Conservation (phyloP, 2,329 filamentous ascomycete genomes). For the Corniculantispora saksenae region DNA sequence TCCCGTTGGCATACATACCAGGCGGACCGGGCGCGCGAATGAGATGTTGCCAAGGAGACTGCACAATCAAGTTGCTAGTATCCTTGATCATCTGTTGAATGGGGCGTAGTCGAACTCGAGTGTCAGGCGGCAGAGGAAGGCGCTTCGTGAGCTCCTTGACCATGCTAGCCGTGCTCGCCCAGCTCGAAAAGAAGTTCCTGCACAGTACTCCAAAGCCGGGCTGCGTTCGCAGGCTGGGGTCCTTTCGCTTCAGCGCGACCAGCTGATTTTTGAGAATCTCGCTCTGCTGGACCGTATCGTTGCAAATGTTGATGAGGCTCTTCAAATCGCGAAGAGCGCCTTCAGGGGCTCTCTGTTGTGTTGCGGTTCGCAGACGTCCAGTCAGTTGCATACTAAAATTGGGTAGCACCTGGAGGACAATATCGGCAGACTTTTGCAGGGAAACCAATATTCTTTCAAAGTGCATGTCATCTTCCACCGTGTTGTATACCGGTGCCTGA, state of each 20-base stretch:
- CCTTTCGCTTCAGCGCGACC: slow-evolving; percentile 79
- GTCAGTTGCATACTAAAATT: slow-evolving; percentile 67
- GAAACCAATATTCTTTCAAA: slow-evolving; percentile 84
- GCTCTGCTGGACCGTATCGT: slow-evolving; percentile 69
- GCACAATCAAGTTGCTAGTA: slow-evolving; percentile 69
- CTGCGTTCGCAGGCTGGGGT: slow-evolving; percentile 71
- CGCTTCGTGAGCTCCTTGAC: slow-evolving; percentile 58
- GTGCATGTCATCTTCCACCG: slow-evolving; percentile 69
- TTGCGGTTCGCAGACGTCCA: slow-evolving; percentile 63
- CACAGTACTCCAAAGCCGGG: slow-evolving; percentile 68
- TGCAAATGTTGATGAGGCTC: slow-evolving; percentile 70
- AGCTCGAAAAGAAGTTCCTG: slow-evolving; percentile 71
- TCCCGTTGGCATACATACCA: slow-evolving; percentile 25
- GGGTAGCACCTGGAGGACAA: slow-evolving; percentile 72
- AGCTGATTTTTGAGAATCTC: slow-evolving; percentile 72
- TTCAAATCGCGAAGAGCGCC: slow-evolving; percentile 67
- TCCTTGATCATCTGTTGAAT: slow-evolving; percentile 84
- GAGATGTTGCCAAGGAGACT: slow-evolving; percentile 58
- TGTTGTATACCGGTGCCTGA: slow-evolving; percentile 2
- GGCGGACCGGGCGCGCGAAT: slow-evolving; percentile 27
- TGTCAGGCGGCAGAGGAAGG: slow-evolving; percentile 62
- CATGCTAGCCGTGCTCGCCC: slow-evolving; percentile 64
- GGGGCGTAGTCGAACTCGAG: slow-evolving; percentile 72
- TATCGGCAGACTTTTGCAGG: slow-evolving; percentile 70
- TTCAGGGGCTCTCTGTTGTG: slow-evolving; percentile 59